Evolutionary conservation across 2,329 filamentous ascomycete genomes (phyloP).

Genomic region (Coccinonectria pachysandricola): DNA sequence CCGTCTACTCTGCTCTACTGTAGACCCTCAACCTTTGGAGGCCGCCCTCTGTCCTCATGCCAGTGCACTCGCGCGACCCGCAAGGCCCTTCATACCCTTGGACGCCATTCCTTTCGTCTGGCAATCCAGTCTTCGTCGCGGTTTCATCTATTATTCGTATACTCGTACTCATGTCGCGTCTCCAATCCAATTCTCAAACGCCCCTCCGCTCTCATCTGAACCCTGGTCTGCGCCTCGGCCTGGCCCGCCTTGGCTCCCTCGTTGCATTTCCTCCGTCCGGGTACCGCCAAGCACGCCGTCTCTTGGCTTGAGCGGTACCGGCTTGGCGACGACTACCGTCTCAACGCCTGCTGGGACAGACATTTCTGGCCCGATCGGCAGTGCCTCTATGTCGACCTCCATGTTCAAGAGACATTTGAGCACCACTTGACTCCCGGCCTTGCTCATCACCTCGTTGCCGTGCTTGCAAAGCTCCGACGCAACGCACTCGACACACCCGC

Average conservation of each 20-base stretch:
- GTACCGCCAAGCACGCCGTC: conserved; percentile 5
- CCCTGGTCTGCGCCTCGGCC: conserved; percentile 1
- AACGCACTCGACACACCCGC: conserved; percentile 85
- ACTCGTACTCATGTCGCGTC: conserved; percentile 14
- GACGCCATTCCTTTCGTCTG: no score
- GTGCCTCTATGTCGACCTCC: conserved; percentile 69
- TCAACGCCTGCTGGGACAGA: conserved; percentile 63
- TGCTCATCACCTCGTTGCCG: conserved; percentile 86
- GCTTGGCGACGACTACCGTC: conserved; percentile 65
- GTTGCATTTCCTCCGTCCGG: neutral
- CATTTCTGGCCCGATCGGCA: conserved; percentile 77
- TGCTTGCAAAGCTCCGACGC: conserved; percentile 77
- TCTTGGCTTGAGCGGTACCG: conserved; percentile 41
- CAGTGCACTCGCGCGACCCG: no score
- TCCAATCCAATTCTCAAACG: conserved; percentile 19
- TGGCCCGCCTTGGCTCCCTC: conserved; percentile 7
- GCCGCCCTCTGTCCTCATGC: no score
- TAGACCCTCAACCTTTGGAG: no score
- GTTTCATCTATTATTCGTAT: no score
- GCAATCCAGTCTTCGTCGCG: no score
- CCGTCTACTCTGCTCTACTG: no score
- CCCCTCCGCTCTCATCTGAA: conserved; percentile 17
- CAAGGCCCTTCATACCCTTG: no score
- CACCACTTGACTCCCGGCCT: conserved; percentile 75
- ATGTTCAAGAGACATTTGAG: conserved; percentile 64